Evolutionary conservation across 225 moss, liverwort and hornwort genomes (phyloP), one percentile per base, ranked within the genome.

Genomic region (Pseudisothecium myosuroides): DNA sequence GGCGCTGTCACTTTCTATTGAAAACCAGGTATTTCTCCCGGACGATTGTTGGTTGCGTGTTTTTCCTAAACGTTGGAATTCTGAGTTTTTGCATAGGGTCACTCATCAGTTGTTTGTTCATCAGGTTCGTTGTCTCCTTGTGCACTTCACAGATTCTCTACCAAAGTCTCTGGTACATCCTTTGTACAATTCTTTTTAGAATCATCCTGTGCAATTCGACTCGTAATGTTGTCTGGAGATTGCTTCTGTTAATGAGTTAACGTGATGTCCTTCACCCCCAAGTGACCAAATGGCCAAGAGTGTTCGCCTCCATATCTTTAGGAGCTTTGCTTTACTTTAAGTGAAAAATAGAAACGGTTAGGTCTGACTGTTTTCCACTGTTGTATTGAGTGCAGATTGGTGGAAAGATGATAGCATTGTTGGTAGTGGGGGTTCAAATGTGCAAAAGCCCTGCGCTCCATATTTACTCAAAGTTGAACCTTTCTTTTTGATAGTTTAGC

Each of bases 391-490:
- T 93, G 94, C 94, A 9, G 96, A 98, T 85, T 98, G 97, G 96
- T 97, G 98, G 97, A 95, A 92, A 63, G 94, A 94, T 7, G 94
- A 94, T 73, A 89, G 89, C 79, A 92, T 97, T 31, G 82, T 95
- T 24, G 95, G 95, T 58, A 92, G 96, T 22, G 95, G n/a, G n/a
- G n/a, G 95, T 87, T 93, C 91, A 14, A 95, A 98, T 52, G 90
- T 82, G 93, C 92, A 15, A 95, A 97, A 29, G 88, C 95, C 31
- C 90, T 93, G 59, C 88, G 59, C 88, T 96, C 36, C 92, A 83
- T 60, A 88, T 94, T 61, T 88, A 83, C 73, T 95, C 92, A 0
- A 89, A 91, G 18, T 56, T 92, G 81, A 91, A 74, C 52, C 65
- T 89, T 39, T 80, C 85, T 20, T 87, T 79, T 21, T 93, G 54